Evolutionary conservation across 2,329 filamentous ascomycete genomes (phyloP), one percentile per base, ranked within the genome.

Genomic region (Arthroderma sp.): DNA sequence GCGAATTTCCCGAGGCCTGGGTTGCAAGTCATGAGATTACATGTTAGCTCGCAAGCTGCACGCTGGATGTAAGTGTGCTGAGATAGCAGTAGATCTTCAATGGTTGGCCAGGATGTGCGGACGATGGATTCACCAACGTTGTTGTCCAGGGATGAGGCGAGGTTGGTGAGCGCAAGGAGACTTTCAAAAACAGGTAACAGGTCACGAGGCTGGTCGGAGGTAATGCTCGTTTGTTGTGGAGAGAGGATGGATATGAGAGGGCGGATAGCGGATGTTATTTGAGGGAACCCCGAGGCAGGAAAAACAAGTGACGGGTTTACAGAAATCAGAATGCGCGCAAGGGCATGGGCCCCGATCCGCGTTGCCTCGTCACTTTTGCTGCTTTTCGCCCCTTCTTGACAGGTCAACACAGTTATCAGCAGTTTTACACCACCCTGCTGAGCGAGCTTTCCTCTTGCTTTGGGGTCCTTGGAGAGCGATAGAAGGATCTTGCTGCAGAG

Each of bases 361-460:
- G 58, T 59, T 3, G 65, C 62, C 43, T 68, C 65, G 40, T 62
- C 63, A 30, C 60, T 61, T 41, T 53, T 51, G 2, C 58, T 61
- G 48, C 54, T 54, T 50, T 70, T 73, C 49, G 57, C 65, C 48
- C 55, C 60, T 45, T 57, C 59, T 5, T 60, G 59, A 36, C 15
- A 44, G 33, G 57, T 62, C 48, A 73, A 79, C 80, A 44, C 81
- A 75, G 81, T 75, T 28, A 96, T 74, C 22, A 96, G 73, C 1
- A 95, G 74, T 54, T 83, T 91, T 11, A 95, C 77, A 1, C 85
- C 86, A n/a, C 91, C 91, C 70, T 96, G 88, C 58, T 96, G 91
- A 3, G 87, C 85, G 51, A 98, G 78, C 40, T 77, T 73, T 0
- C 86, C 84, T 7, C 91, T 79, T 46, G 86, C 72, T 45, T 78